A percentile compares a stretch with the other conserved stretches of the same genome.
Evolutionary conservation across 2,329 filamentous ascomycete genomes (phyloP).

Genomic region (Ophiostoma pallidulum): DNA sequence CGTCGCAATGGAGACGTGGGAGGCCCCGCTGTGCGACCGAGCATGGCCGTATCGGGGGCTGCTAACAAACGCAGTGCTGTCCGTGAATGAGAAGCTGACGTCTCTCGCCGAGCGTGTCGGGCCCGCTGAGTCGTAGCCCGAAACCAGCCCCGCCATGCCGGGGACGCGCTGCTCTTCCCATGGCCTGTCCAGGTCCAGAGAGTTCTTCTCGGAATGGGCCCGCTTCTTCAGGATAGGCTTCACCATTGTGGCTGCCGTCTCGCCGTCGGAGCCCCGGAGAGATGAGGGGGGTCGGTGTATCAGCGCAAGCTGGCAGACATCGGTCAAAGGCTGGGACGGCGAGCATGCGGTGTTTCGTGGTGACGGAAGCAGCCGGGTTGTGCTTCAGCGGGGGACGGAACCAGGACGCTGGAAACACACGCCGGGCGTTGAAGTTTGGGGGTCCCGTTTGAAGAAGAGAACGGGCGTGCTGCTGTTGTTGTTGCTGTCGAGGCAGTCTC

Average conservation of each 20-base stretch:
- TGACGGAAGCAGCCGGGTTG: too few species aligned
- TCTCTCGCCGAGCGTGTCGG: conserved; percentile 28
- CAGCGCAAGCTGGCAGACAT: conserved; percentile 5
- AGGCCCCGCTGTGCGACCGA: conserved; percentile 49
- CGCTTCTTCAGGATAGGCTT: conserved; percentile 56
- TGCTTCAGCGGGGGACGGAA: too few species aligned
- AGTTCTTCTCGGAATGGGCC: conserved; percentile 50
- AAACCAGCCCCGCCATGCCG: conserved; percentile 27
- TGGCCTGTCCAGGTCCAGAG: conserved; percentile 50
- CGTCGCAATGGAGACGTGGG: conserved; percentile 47
- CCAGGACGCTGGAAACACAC: neutral
- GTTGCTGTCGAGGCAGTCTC: too few species aligned
- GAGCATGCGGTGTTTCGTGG: too few species aligned
- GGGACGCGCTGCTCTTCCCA: conserved; percentile 45
- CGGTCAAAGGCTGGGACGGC: neutral
- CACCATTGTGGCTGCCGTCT: conserved; percentile 39
- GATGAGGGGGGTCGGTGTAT: conserved; percentile 7
- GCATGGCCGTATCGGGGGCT: conserved; percentile 41
- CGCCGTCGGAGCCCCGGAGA: conserved; percentile 31
- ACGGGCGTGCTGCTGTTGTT: too few species aligned
- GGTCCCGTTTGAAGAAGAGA: too few species aligned
- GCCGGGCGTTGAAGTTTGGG: too few species aligned
- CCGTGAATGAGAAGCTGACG: conserved; percentile 33
- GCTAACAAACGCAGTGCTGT: conserved; percentile 16
- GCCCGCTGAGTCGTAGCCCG: conserved; percentile 20